Evolutionary conservation across 805 yeast species (phyloP), one percentile per base, ranked within the genome.

Genomic region (Wickerhamiella allomyrinae): DNA sequence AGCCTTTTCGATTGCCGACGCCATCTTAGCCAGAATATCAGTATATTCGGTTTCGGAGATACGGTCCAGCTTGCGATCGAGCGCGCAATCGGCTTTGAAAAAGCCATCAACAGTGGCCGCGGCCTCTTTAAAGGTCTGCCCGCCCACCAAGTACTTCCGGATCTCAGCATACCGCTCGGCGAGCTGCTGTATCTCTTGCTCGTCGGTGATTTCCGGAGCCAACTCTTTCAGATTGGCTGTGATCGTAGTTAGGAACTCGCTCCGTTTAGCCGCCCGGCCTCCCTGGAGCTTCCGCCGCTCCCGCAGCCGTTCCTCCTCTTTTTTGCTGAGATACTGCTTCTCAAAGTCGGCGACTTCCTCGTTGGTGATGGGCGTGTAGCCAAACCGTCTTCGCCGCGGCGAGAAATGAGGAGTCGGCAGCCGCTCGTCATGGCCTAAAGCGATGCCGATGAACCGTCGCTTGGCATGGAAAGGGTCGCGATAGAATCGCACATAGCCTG

Each of bases 401-500:
- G 69, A 79, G 60, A 87, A 89, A 60, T 91, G 97, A 6, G 89
- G 82, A 13, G 84, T 76, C 34, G 98, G 98, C 29, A 89, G 70
- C 46, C 67, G 65, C 27, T 73, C 62, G 2, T 77, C 80, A 45
- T 70, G 69, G 29, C 64, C 65, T 40, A 91, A 68, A 0, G 94
- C 86, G 29, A 91, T 77, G 31, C 98, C 98, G 49, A 86, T 81
- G 57, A 83, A 84, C 57, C 77, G 80, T 57, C 96, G 76, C 58
- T 76, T 74, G 34, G 97, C 96, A 57, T 91, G 97, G 70, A 91
- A 91, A 5, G 98, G 97, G 66, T 91, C 95, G 46, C 79, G 65
- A 62, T 91, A 91, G 63, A 74, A 91, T 49, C 93, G 74, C 23
- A 89, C 96, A 59, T 68, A 85, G 20, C 98, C 98, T 2, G 95